Percentiles rank a stretch among this genome's conserved stretches.
Conservation (phyloP, 2,329 filamentous ascomycete genomes). For the Clarireedia homoeocarpa region DNA sequence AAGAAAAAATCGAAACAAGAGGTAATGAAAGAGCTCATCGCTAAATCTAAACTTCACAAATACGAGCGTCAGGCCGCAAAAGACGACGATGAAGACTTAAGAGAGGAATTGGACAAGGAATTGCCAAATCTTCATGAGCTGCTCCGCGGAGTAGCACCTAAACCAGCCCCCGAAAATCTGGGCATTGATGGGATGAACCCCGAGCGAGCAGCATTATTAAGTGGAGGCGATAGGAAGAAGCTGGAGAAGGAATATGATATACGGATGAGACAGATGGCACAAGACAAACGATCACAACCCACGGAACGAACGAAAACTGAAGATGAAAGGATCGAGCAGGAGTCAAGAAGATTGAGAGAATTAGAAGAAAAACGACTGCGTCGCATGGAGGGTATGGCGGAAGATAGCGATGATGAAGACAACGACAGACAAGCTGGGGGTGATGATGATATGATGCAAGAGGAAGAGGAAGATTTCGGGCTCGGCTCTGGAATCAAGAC, state of each 20-base stretch:
- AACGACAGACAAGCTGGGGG: background rate
- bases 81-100: slow-evolving; percentile 85
- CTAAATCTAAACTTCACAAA: slow-evolving; percentile 93
- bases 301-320: slow-evolving; percentile 85
- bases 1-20: slow-evolving; percentile 93
- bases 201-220: slow-evolving; percentile 52
- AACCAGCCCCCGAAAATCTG: slow-evolving; percentile 33
- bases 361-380: slow-evolving; percentile 75
- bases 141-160: slow-evolving; percentile 49
- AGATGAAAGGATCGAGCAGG: slow-evolving; percentile 73
- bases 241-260: slow-evolving; percentile 86
- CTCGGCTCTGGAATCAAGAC: slow-evolving; percentile 51
- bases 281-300: slow-evolving; percentile 78
- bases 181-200: slow-evolving; percentile 48
- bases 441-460: slow-evolving; percentile 39
- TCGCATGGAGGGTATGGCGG: slow-evolving; percentile 81
- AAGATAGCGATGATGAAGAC: slow-evolving; percentile 56
- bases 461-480: slow-evolving; percentile 53
- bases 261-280: slow-evolving; percentile 70
- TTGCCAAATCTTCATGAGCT: slow-evolving; percentile 69
- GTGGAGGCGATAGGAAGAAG: slow-evolving; percentile 53
- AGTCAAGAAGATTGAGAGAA: slow-evolving; percentile 67
- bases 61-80: slow-evolving; percentile 88
- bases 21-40: slow-evolving; percentile 95
- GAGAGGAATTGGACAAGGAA: slow-evolving; percentile 77